Conservation (phyloP, 169 alveolate species). For the Theileria equi region DNA sequence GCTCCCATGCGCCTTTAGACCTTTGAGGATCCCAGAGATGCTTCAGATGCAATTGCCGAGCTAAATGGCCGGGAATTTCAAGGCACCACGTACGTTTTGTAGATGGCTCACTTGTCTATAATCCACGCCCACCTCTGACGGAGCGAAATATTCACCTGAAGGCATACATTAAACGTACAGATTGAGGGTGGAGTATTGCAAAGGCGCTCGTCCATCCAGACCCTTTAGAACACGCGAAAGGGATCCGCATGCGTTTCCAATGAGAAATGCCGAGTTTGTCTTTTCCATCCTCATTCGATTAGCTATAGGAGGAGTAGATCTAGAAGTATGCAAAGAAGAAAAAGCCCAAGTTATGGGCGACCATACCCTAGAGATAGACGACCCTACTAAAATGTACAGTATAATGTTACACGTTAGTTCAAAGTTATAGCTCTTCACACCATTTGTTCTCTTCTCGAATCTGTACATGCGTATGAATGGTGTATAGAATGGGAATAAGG, state of each 20-base stretch:
- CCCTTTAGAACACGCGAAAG: background rate
- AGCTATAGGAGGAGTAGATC: slow-evolving; percentile 34
- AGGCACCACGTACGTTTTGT: slow-evolving; percentile 49
- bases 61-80: slow-evolving; percentile 50
- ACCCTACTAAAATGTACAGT: slow-evolving; percentile 6
- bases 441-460: slow-evolving; percentile 93
- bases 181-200: background rate
- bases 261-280: background rate
- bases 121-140: background rate
- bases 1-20: slow-evolving; percentile 4
- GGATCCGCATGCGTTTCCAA: too few relatives aligned
- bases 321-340: slow-evolving; percentile 36
- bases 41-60: slow-evolving; percentile 57
- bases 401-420: background rate
- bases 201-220: background rate
- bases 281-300: background rate
- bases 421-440: slow-evolving; percentile 87
- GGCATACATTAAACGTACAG: background rate
- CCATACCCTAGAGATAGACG: slow-evolving; percentile 11
- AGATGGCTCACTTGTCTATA: background rate
- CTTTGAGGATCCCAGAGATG: slow-evolving; percentile 61
- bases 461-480: slow-evolving; percentile 72
- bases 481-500: too few relatives aligned
- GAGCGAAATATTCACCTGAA: too few relatives aligned
- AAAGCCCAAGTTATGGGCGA: slow-evolving; percentile 56